These are phyloP conservation scores for Tuber brumale DNA, from an alignment of 495 filamentous ascomycete genomes.

Conservation along the genomic window DNA sequence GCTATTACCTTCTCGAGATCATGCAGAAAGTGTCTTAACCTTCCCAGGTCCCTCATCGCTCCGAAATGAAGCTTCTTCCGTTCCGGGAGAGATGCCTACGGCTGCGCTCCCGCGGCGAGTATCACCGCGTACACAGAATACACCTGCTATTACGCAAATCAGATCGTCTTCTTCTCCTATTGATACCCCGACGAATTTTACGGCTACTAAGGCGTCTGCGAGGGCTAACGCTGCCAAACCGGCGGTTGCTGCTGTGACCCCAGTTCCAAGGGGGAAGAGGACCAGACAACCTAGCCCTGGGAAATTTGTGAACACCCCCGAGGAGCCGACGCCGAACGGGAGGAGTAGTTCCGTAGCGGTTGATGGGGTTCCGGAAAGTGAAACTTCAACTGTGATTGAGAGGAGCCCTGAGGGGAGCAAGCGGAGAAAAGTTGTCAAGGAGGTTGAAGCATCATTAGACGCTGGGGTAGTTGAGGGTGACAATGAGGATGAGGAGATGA, in stretches of 20 bases:
- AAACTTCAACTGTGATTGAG: slow-evolving; percentile 2
- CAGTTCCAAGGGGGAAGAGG: slow-evolving; percentile 29
- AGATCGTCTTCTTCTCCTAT: neutral
- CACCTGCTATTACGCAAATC: neutral
- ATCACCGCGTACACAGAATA: slow-evolving; percentile 11
- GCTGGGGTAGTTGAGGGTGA: neutral
- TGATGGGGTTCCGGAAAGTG: slow-evolving; percentile 5
- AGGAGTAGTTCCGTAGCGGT: neutral
- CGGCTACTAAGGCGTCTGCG: slow-evolving; percentile 3
- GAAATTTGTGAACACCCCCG: slow-evolving; percentile 21
- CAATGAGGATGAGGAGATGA: neutral
- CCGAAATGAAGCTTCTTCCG: neutral
- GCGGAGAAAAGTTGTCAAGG: slow-evolving; percentile 2
- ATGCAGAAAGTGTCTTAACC: neutral
- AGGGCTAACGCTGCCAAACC: neutral
- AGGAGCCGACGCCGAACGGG: slow-evolving; percentile 4
- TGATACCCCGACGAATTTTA: slow-evolving; percentile 9
- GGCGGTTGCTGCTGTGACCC: slow-evolving; percentile 21
- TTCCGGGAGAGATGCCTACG: neutral
- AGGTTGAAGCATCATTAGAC: neutral
- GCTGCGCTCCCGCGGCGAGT: slow-evolving; percentile 7
- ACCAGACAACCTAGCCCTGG: slow-evolving; percentile 35
- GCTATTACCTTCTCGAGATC: neutral
- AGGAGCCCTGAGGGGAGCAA: neutral
- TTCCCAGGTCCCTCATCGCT: slow-evolving; percentile 11